A percentile compares a stretch with the other conserved stretches of the same genome.
phyloP scores from a whole-genome alignment of 805 yeast species.

The Hanseniaspora guilliermondii region DNA sequence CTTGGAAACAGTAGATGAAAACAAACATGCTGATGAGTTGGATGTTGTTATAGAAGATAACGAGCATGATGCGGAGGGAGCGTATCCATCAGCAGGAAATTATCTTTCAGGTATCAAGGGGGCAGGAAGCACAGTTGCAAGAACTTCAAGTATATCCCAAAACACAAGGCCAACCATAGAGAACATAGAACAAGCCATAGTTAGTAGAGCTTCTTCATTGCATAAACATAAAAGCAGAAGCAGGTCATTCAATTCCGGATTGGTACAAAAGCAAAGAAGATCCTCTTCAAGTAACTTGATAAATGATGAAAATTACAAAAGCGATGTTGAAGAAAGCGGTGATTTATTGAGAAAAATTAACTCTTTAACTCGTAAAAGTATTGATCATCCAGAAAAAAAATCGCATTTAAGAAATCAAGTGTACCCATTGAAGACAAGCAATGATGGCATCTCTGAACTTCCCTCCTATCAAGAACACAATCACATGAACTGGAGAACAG shows the following conservation, averaged over 20 bases:
- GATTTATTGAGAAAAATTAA: neutral
- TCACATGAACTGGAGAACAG: neutral
- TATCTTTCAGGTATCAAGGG: slow-evolving; percentile 4
- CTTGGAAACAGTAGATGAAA: neutral
- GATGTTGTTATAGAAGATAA: neutral
- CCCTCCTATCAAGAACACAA: neutral
- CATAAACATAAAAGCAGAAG: neutral
- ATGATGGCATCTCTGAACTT: neutral
- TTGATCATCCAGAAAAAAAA: neutral
- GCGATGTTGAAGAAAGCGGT: neutral
- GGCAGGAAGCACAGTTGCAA: neutral
- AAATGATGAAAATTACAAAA: neutral
- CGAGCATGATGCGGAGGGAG: neutral
- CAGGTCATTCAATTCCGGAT: neutral
- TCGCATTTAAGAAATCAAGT: neutral
- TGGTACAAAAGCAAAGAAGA: neutral
- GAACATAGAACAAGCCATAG: neutral
- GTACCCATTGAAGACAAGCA: neutral
- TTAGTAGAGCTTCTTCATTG: neutral
- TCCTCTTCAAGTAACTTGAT: neutral
- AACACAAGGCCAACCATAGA: neutral
- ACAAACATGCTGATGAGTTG: neutral
- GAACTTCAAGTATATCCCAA: slow-evolving; percentile 9
- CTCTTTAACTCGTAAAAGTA: neutral
- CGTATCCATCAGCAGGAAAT: slow-evolving; percentile 10